A percentile compares a stretch with the other conserved stretches of the same genome.
phyloP scores from a whole-genome alignment of 75 land plant genomes.

The Ceratopteris richardii region DNA sequence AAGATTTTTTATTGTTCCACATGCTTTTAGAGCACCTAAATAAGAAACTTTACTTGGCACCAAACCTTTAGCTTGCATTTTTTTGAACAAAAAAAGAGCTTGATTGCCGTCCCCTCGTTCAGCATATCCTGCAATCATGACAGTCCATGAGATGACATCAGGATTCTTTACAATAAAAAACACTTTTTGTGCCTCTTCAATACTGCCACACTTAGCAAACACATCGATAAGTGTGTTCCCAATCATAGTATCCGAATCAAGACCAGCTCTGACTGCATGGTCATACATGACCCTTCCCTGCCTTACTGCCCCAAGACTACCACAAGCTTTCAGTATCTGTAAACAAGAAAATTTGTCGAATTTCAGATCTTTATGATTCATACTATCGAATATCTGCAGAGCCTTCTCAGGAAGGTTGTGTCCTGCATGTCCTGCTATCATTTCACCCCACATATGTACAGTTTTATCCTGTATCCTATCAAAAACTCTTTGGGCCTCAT shows the following conservation, averaged over 20 bases:
- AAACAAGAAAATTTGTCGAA: background rate
- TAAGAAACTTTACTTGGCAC: conserved; percentile 19
- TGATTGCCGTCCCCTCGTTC: conserved; percentile 1
- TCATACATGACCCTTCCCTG: conserved; percentile 8
- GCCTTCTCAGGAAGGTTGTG: background rate
- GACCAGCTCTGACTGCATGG: conserved; percentile 6
- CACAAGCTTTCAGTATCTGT: conserved; percentile 11
- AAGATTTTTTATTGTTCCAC: conserved; percentile 7
- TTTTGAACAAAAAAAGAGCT: conserved; percentile 13
- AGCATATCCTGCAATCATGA: conserved; percentile 13
- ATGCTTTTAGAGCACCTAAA: conserved; percentile 21
- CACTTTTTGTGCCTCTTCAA: conserved; percentile 6
- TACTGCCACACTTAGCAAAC: conserved; percentile 15
- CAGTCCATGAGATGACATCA: conserved; percentile 27
- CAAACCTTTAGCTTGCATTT: conserved; percentile 9
- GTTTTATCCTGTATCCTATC: background rate
- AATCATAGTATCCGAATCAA: conserved; percentile 10
- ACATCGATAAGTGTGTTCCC: conserved; percentile 16
- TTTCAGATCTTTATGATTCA: background rate
- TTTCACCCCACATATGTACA: background rate
- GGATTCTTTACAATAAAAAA: conserved; percentile 19
- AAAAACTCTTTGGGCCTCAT: conserved; percentile 6
- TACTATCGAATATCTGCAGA: background rate
- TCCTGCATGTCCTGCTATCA: conserved; percentile 7
- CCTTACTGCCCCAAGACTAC: background rate